Evolutionary conservation across 495 filamentous ascomycete species (phyloP), one percentile per base, ranked within the genome.

Genomic region (Pseudomonodictys pantanalensis): DNA sequence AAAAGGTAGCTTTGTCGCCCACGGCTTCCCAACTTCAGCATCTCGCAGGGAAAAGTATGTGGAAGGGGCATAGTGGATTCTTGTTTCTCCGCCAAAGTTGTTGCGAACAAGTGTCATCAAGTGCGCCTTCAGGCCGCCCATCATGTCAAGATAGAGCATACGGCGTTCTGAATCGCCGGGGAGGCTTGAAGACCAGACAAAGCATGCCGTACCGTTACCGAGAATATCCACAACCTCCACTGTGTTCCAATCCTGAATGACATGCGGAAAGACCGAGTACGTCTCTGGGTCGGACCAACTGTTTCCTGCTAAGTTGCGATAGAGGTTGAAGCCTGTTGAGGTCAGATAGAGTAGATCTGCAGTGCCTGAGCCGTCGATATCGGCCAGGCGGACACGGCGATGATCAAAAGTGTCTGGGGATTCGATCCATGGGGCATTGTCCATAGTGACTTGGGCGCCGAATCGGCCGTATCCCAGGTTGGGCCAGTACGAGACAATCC

Each of bases 341-440:
- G 24, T 9, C 7, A 76, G 29, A 43, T 76, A 76, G 1, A 77
- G 0, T 1, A 76, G 33, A 60, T 76, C 75, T 0, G 66, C 61
- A 11, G 67, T 65, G 0, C 75, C 75, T 0, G 64, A 61, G 0
- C 75, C 75, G 26, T 73, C 69, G 17, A 76, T 66, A 60, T 76
- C 75, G 0, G 45, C 47, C 1, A 75, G n/a, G n/a, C n/a, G n/a
- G n/a, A n/a, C n/a, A n/a, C n/a, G n/a, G n/a, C n/a, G n/a, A n/a
- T n/a, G 56, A 11, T 29, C 24, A 45, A 67, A 74, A 6, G 6
- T 2, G 10, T 68, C 67, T 3, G 18, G 12, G 23, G 10, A 2
- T 33, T 68, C 72, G 2, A 74, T 48, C 1, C 2, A 35, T 0
- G 72, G 73, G 0, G 70, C 18, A 35, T 75, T 68, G 30, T 57